Conservation (phyloP, 257 asterid species). For the Capsicum baccatum region DNA sequence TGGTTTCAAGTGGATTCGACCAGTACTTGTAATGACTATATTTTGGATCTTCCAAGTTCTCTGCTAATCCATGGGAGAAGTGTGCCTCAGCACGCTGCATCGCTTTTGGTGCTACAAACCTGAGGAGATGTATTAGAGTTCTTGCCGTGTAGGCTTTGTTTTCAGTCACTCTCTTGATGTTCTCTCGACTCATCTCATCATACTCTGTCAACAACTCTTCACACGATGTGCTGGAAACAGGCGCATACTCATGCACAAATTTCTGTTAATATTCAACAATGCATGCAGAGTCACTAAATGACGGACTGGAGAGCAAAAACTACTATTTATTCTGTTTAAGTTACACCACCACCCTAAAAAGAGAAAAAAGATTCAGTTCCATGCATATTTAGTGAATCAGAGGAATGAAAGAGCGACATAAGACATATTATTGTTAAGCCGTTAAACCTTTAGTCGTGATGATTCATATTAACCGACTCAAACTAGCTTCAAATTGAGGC, state of each 20-base stretch:
- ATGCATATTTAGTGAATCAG: not conserved
- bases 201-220: conserved; percentile 81
- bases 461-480: not conserved
- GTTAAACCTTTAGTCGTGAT: not conserved
- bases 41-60: conserved; percentile 74
- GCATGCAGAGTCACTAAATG: not conserved
- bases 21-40: conserved; percentile 80
- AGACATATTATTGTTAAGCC: not conserved
- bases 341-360: not conserved
- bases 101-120: conserved; percentile 79
- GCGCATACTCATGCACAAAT: conserved; percentile 38
- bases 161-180: conserved; percentile 50
- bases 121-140: conserved; percentile 69
- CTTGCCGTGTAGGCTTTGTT: conserved; percentile 64
- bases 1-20: conserved; percentile 96
- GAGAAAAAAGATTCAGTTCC: not conserved
- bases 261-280: conserved; percentile 31
- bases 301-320: not conserved
- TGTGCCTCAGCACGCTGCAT: conserved; percentile 85
- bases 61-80: conserved; percentile 90
- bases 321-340: not conserved
- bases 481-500: not conserved
- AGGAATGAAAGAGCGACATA: not conserved
- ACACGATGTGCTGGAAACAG: conserved; percentile 48
- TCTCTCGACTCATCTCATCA: conserved; percentile 63